Conservation (phyloP, 2,329 filamentous ascomycete species). For the Aspergillus intermedius region DNA sequence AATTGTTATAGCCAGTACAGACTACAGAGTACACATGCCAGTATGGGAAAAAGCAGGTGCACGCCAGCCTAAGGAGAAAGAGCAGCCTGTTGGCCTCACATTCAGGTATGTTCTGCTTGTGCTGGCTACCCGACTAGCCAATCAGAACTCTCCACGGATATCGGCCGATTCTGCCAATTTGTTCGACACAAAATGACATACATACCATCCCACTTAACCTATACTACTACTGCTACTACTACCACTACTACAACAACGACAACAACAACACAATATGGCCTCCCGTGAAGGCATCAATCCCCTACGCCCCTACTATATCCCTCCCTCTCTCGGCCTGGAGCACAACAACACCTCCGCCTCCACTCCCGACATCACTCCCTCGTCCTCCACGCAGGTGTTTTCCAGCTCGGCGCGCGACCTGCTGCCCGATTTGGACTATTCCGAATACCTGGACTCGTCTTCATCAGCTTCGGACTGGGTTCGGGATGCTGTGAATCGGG, state of each 20-base stretch:
- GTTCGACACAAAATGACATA: no score
- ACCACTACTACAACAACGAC: neutral
- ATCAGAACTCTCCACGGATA: no score
- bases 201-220: neutral
- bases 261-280: constrained; percentile 7
- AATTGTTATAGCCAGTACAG: no score
- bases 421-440: constrained; percentile 85
- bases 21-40: no score
- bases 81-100: no score
- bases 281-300: constrained; percentile 51
- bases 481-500: constrained; percentile 72
- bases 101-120: no score
- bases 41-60: no score
- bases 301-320: constrained; percentile 55
- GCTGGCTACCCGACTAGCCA: no score
- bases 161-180: no score
- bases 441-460: constrained; percentile 73
- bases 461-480: constrained; percentile 68
- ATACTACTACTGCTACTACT: neutral
- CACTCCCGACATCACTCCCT: constrained; percentile 23
- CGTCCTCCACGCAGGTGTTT: constrained; percentile 46
- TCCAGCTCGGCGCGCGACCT: constrained; percentile 69
- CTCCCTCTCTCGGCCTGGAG: constrained; percentile 59
- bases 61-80: no score
- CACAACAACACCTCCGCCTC: constrained; percentile 34